phyloP scores from a whole-genome alignment of 306 rosid genomes.

The Acacia acuminata region DNA sequence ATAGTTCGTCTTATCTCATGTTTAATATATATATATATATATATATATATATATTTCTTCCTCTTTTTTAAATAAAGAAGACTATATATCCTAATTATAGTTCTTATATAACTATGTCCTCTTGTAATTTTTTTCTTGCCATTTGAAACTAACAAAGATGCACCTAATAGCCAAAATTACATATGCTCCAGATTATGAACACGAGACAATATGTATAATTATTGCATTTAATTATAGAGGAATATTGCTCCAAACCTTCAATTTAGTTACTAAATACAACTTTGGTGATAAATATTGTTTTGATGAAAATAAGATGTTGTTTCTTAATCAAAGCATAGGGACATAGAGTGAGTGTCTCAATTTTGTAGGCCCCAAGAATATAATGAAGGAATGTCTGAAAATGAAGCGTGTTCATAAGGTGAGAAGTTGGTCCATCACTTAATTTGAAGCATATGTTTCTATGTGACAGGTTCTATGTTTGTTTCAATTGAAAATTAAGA shows the following conservation, averaged over 20 bases:
- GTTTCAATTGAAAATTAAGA: not conserved
- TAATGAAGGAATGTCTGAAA: not conserved
- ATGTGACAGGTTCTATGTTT: no score
- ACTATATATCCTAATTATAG: not conserved
- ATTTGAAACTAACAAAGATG: not conserved
- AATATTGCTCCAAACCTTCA: not conserved
- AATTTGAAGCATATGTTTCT: not conserved
- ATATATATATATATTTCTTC: no score
- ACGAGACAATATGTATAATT: not conserved
- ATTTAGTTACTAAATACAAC: not conserved
- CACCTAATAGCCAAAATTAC: not conserved
- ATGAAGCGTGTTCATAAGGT: not conserved
- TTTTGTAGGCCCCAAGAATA: not conserved
- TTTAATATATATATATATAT: no score
- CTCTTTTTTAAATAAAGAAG: not conserved
- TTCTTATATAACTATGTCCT: not conserved
- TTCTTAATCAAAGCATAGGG: not conserved
- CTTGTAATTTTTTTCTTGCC: not conserved
- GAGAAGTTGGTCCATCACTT: not conserved
- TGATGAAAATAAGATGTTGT: not conserved
- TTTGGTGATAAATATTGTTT: not conserved
- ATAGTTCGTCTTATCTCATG: not conserved
- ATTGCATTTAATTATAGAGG: not conserved
- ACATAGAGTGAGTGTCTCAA: not conserved
- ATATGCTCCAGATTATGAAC: not conserved